These are phyloP conservation scores for Saraca asoca DNA, from an alignment of 331 rosid species.

Conservation along the genomic window DNA sequence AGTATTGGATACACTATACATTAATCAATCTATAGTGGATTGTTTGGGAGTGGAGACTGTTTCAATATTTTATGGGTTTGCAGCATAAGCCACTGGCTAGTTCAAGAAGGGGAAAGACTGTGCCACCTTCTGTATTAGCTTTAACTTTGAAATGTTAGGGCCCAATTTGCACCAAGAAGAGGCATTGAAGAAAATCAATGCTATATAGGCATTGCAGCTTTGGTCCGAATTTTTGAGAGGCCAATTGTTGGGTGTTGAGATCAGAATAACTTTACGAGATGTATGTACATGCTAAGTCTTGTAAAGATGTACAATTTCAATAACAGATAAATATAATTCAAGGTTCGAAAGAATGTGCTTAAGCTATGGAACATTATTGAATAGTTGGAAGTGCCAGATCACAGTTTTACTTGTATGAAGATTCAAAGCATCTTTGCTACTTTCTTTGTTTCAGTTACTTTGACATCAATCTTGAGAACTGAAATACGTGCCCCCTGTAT, in stretches of 20 bases:
- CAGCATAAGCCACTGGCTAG: constrained; percentile 41
- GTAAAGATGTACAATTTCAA: neutral
- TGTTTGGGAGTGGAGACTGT: constrained; percentile 52
- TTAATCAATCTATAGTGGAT: constrained; percentile 50
- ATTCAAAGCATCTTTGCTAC: constrained; percentile 22
- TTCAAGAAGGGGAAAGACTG: constrained; percentile 42
- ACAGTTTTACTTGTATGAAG: neutral
- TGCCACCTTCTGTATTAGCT: constrained; percentile 32
- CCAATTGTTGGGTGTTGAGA: constrained; percentile 28
- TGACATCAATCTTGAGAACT: constrained; percentile 26
- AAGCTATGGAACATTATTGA: constrained; percentile 17
- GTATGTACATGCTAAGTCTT: neutral
- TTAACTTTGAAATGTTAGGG: constrained; percentile 33
- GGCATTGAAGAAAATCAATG: constrained; percentile 33
- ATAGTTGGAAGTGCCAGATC: constrained; percentile 23
- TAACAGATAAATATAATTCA: constrained; percentile 15
- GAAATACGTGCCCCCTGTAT: constrained; percentile 4
- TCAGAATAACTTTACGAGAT: constrained; percentile 11
- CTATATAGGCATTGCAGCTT: constrained; percentile 20
- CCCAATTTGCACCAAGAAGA: constrained; percentile 35
- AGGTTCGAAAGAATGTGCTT: constrained; percentile 21
- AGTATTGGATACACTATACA: constrained; percentile 49
- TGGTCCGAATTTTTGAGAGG: constrained; percentile 34
- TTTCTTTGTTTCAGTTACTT: constrained; percentile 23
- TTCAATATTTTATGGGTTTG: constrained; percentile 44